phyloP scores from a whole-genome alignment of 1,284 basidiomycete species.

The Ustilago crameri region DNA sequence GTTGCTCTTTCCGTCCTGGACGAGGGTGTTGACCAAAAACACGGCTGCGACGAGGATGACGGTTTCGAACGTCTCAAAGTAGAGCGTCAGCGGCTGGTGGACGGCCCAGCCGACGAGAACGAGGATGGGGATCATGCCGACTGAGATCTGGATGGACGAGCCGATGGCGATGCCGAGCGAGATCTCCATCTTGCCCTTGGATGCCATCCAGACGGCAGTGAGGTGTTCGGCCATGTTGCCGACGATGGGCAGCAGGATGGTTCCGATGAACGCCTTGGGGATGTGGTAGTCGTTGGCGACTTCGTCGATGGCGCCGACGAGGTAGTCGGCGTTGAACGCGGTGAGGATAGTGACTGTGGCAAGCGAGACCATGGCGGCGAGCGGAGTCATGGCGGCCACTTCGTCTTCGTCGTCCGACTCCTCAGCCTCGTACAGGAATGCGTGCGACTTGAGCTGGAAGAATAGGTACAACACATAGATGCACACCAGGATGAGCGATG shows the following conservation, averaged over 20 bases:
- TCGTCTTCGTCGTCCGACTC: constrained; percentile 62
- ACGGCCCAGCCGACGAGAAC: constrained; percentile 68
- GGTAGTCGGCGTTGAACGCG: constrained; percentile 68
- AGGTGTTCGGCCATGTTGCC: constrained; percentile 74
- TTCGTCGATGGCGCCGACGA: constrained; percentile 67
- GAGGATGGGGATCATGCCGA: constrained; percentile 67
- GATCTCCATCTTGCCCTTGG: constrained; percentile 68
- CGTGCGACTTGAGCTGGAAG: constrained; percentile 67
- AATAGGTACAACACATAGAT: constrained; percentile 81
- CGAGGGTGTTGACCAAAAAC: constrained; percentile 66
- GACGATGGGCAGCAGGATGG: constrained; percentile 82
- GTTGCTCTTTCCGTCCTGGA: constrained; percentile 68
- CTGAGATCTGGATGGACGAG: constrained; percentile 72
- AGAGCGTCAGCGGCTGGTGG: constrained; percentile 68
- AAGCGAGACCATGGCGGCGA: constrained; percentile 62
- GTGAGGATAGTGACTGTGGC: constrained; percentile 62
- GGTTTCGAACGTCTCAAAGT: constrained; percentile 66
- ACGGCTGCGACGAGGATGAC: constrained; percentile 65
- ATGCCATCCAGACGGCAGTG: constrained; percentile 64
- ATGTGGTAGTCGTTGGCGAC: constrained; percentile 64
- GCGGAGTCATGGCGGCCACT: constrained; percentile 60
- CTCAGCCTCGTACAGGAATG: constrained; percentile 62
- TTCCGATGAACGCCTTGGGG: constrained; percentile 67
- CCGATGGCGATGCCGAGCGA: constrained; percentile 87
- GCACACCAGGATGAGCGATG: constrained; percentile 74